Base-by-base conservation (phyloP, 257 asterid species). In the Paulownia fortunei region DNA sequence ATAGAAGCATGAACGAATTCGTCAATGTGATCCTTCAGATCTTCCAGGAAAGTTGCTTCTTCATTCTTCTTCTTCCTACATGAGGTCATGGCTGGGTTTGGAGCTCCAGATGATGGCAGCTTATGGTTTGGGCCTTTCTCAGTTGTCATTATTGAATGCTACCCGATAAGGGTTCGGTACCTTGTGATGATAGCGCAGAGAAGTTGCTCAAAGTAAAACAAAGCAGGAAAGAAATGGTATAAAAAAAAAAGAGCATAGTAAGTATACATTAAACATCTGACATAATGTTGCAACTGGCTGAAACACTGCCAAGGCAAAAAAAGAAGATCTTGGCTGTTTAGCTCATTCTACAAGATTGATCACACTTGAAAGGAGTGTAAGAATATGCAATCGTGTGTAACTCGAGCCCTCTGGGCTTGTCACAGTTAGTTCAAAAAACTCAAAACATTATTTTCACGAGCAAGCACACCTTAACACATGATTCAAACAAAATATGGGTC, bases 31-130 rank as follows among this genome's bases (percentile, higher is more conserved):
- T 89, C 98, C 85, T 73, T 91, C 69, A 91, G 55, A 37, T 89
- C 98, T 83, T 92, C 92, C 36, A 92, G 44, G 82, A 91, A 91
- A 19, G 86, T 81, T 3, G 89, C 89, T 15, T 83, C 74, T 23
- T 91, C 95, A n/a, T 24, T 87, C 81, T 92, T 92, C 84, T 88
- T 92, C 88, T 84, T 91, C 44, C 93, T 78, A 74, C 97, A 90
- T 8, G 95, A 86, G 76, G 87, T 41, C 81, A 67, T 72, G 5
- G 84, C 77, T 9, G 84, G 89, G 69, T 61, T 37, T 23, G 85
- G 80, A 74, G 88, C 76, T 63, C 82, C 79, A n/a, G 88, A 26
- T 12, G 87, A 78, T 60, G 78, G 52, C 30, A 64, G 6, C 79
- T 72, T 82, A 56, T 76, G 82, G 6, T 49, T 73, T 37, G 82